Evolutionary conservation across 371 early-diverging fungal genomes (phyloP), one percentile per base, ranked within the genome.

Genomic region (Syncephalastrum contaminatum): DNA sequence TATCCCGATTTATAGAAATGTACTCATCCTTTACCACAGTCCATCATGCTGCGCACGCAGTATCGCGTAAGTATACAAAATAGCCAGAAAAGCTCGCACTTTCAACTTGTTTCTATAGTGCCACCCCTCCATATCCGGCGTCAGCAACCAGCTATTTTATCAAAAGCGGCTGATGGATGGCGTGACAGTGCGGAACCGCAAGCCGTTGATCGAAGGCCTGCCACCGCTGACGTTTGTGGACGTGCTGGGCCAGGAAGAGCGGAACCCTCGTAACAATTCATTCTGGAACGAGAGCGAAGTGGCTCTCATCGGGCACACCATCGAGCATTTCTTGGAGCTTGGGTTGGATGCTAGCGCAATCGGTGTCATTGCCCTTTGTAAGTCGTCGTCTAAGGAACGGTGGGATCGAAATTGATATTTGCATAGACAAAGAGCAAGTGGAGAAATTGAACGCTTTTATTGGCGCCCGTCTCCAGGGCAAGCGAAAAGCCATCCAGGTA

Each of bases 91-190:
- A 10, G 43, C 18, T 27, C 19, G 42, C 41, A 20, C 3, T 49
- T 18, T 27, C 48, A 3, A 10, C 10, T 47, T 46, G 24, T 53
- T 24, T 40, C n/a, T 36, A 12, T 46, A 84, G 74, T 96, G 96
- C 58, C 96, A 96, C 58, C 92, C 91, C 2, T 58, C 59, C 16
- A 96, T 96, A 45, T 85, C 91, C 4, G 58, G 69, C 4, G 75
- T 95, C n/a, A 84, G 90, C 51, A 95, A 85, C 60, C 54, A 64
- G 16, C 65, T 95, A n/a, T 96, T 96, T 67, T 96, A 96, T 62
- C 71, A 77, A 0, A 72, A 72, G 3, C 62, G 59, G 4, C 72
- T 95, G 20, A 54, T 64, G 7, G 73, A 92, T 61, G 93, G 93
- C 14, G 54, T 78, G 1, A 60, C 56, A 7, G 57, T 64, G 1